Percentiles rank a stretch among this genome's conserved stretches.
phyloP scores from a whole-genome alignment of 768 basidiomycete genomes.

The Tricholoma terreum region DNA sequence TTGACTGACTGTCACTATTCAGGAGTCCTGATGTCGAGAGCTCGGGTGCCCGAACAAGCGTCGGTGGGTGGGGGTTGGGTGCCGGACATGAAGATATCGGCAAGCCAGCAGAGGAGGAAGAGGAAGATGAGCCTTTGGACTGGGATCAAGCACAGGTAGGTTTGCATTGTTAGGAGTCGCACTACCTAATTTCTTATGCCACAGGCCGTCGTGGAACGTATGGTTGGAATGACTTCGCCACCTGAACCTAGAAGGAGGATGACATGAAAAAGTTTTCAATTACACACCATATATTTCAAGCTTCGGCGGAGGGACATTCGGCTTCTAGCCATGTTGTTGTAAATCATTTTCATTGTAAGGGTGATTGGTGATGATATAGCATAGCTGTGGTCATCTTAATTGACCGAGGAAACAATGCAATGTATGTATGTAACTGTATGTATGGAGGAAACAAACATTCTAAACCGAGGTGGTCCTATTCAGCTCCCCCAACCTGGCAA shows the following conservation, averaged over 20 bases:
- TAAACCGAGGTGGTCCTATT: conserved; percentile 13
- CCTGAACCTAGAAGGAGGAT: conserved; percentile 29
- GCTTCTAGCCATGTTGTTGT: not conserved
- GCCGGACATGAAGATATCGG: conserved; percentile 49
- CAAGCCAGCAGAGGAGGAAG: conserved; percentile 53
- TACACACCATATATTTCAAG: not conserved
- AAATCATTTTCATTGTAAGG: not conserved
- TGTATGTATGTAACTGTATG: not conserved
- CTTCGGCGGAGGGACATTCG: not conserved
- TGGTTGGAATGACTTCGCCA: conserved; percentile 51
- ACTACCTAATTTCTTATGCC: not conserved
- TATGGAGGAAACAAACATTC: not conserved
- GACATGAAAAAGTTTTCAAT: conserved; percentile 14
- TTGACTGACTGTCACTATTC: conserved; percentile 1
- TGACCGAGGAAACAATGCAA: too few species aligned
- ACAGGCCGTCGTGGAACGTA: conserved; percentile 54
- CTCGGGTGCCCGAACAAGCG: conserved; percentile 40
- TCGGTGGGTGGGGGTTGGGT: conserved; percentile 78
- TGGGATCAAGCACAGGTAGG: conserved; percentile 70
- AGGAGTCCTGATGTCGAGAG: conserved; percentile 54
- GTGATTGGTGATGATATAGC: too few species aligned
- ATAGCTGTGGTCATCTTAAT: too few species aligned
- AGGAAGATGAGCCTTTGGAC: conserved; percentile 61
- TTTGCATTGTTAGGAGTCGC: not conserved
- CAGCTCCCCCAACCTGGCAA: conserved; percentile 42